Conservation (phyloP, 371 early-diverging fungal genomes). For the Racocetra persica region DNA sequence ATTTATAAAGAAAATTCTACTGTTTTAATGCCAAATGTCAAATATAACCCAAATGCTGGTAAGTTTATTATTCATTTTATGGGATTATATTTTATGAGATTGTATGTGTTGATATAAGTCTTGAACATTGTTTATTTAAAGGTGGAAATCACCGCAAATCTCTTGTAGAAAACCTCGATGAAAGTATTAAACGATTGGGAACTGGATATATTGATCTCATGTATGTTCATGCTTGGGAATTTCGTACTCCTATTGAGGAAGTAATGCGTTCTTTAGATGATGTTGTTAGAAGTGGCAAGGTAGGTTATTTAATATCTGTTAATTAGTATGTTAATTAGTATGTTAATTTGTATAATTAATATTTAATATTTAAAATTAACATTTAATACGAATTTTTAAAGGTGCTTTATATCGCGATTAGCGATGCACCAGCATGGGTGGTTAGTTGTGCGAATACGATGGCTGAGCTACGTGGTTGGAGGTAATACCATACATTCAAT, state of each 20-base stretch:
- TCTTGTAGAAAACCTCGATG: conserved; percentile 53
- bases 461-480: conserved; percentile 51
- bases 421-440: conserved; percentile 55
- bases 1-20: background rate
- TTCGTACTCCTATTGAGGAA: conserved; percentile 51
- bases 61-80: background rate
- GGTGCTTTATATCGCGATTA: conserved; percentile 53
- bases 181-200: conserved; percentile 52
- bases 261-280: conserved; percentile 43
- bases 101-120: background rate
- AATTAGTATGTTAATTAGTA: too few species aligned
- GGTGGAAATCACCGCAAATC: conserved; percentile 57
- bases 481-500: background rate
- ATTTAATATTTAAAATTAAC: too few species aligned
- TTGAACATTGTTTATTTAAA: background rate
- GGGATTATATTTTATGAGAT: background rate
- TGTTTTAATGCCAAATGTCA: background rate
- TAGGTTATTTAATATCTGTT: background rate
- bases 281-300: background rate
- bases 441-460: conserved; percentile 51
- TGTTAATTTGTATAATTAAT: too few species aligned
- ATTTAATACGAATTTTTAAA: background rate
- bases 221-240: conserved; percentile 60
- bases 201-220: conserved; percentile 57
- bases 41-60: background rate